phyloP scores from a whole-genome alignment of 441 rosid species.

The Cnidoscolus chayamansa region DNA sequence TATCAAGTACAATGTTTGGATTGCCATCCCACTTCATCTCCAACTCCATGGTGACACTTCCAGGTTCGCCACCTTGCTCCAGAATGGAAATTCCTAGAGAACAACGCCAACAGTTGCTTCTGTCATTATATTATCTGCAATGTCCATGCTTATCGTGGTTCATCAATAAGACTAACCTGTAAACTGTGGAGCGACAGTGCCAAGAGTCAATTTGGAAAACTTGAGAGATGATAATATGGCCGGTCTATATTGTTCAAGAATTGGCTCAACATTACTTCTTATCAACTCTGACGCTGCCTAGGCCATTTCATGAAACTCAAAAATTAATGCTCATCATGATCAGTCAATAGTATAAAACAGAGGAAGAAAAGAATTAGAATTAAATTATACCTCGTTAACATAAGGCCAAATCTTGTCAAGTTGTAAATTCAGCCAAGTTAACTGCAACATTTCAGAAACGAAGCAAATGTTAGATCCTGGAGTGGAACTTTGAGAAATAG shows the following conservation, averaged over 20 bases:
- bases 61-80: conserved; percentile 50
- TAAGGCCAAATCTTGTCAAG: conserved; percentile 91
- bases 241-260: conserved; percentile 88
- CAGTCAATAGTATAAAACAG: no score
- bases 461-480: conserved; percentile 13
- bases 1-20: conserved; percentile 67
- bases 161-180: conserved; percentile 54
- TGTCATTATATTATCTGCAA: no score
- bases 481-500: neutral
- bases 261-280: conserved; percentile 78
- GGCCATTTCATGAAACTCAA: neutral
- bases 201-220: conserved; percentile 81
- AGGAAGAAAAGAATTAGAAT: neutral
- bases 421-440: conserved; percentile 73
- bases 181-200: conserved; percentile 91
- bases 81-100: conserved; percentile 59
- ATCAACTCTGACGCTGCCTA: conserved; percentile 97
- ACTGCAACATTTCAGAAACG: conserved; percentile 39
- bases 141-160: no score
- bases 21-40: conserved; percentile 96
- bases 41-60: conserved; percentile 72
- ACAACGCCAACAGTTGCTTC: neutral
- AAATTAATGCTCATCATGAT: no score
- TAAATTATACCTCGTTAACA: conserved; percentile 50
- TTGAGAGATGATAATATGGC: conserved; percentile 66